Conservation (phyloP, 2,329 filamentous ascomycete genomes). For the Colletotrichum sp. region DNA sequence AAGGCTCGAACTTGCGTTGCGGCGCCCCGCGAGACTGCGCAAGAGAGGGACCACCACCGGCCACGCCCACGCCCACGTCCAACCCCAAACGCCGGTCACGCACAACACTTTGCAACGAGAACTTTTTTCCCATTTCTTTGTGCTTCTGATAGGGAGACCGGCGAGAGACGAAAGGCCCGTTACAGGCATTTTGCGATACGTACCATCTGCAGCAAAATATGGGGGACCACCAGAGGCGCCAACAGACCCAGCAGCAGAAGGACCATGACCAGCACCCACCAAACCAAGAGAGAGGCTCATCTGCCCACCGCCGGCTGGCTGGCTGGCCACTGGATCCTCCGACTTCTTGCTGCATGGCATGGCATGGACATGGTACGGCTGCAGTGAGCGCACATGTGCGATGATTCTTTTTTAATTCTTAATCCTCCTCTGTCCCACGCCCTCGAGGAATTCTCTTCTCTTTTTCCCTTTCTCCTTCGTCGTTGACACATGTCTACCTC, state of each 20-base stretch:
- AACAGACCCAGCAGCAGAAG: neutral
- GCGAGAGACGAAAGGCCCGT: neutral
- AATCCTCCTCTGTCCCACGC: slow-evolving; percentile 14
- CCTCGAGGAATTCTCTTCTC: neutral
- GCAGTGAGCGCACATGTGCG: slow-evolving; percentile 18
- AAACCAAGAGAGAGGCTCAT: neutral
- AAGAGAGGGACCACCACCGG: slow-evolving; percentile 2
- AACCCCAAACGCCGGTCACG: slow-evolving; percentile 3
- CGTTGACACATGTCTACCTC: slow-evolving; percentile 13
- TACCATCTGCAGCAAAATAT: neutral
- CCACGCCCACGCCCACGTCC: neutral
- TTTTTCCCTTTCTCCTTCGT: neutral
- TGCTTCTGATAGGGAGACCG: slow-evolving; percentile 15
- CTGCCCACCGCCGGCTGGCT: neutral
- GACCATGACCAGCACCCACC: neutral
- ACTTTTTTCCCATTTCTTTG: neutral
- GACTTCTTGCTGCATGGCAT: slow-evolving; percentile 13
- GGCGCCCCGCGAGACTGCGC: slow-evolving; percentile 20
- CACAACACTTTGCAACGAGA: neutral
- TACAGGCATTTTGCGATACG: neutral
- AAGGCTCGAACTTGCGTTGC: slow-evolving; percentile 5
- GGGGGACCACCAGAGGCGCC: neutral
- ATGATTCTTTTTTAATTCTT: slow-evolving; percentile 15
- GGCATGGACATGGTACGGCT: slow-evolving; percentile 13
- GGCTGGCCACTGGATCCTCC: neutral